phyloP scores from a whole-genome alignment of 208 protist genomes.

The Leptomonas pyrrhocoris region DNA sequence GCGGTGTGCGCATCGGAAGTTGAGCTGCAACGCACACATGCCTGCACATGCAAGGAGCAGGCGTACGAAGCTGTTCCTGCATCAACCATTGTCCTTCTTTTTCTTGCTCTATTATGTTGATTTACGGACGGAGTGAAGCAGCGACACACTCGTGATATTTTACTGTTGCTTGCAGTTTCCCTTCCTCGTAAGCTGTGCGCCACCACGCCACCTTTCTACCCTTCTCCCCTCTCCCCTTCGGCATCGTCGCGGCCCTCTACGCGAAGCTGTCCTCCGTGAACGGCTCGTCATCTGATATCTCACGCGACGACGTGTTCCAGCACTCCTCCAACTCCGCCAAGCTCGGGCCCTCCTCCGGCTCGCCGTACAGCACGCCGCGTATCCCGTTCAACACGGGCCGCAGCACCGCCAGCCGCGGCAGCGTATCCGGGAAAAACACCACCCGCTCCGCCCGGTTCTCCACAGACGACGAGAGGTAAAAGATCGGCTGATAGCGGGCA shows the following conservation, averaged over 20 bases:
- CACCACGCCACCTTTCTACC: neutral
- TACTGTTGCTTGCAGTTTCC: no score
- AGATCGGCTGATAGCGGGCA: constrained; percentile 79
- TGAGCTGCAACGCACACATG: no score
- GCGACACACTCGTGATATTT: no score
- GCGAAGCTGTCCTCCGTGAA: constrained; percentile 42
- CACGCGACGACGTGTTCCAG: constrained; percentile 20
- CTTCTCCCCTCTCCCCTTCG: constrained; percentile 19
- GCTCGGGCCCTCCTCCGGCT: constrained; percentile 61
- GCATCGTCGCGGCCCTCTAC: constrained; percentile 32
- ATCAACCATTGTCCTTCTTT: no score
- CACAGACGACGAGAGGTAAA: constrained; percentile 80
- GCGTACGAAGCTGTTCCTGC: no score
- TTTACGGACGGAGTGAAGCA: no score
- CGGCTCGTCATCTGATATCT: constrained; percentile 17
- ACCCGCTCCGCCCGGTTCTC: constrained; percentile 61
- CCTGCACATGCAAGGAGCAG: no score
- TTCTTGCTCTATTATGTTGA: no score
- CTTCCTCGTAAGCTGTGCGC: no score
- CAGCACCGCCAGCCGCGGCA: constrained; percentile 80
- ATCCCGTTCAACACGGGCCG: constrained; percentile 68
- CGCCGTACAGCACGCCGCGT: constrained; percentile 73
- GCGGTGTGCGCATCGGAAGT: no score
- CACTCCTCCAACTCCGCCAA: constrained; percentile 55
- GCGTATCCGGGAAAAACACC: constrained; percentile 75